Base-by-base conservation (phyloP, 2,329 filamentous ascomycete genomes). In the Claviceps pazoutovae region DNA sequence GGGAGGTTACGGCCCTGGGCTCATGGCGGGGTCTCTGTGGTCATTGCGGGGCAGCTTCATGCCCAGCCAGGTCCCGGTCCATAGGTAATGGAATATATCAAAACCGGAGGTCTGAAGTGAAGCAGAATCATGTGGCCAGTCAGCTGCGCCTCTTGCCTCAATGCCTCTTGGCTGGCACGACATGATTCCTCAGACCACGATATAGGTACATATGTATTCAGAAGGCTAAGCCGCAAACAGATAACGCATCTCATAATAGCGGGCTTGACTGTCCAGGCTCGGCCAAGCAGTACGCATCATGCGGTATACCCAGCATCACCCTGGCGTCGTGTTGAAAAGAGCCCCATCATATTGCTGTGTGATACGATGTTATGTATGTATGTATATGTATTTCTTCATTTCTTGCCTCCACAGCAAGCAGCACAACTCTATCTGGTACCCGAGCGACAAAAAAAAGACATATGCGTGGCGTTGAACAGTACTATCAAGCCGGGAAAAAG, bases 21-120 rank as follows among this genome's bases (percentile, higher is more conserved):
- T 30, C 26, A 21, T 34, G 30, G 30, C 13, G 21, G 43, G 7
- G 21, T 14, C 23, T 36, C 17, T 46, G 16, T 23, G 37, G 48
- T 45, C 36, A 53, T 49, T 51, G 52, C 39, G 52, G 52, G 49
- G 52, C 52, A 45, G 45, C 7, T 21, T 17, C 30, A 4, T 41
- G 9, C 45, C 30, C 21, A n/a, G 30, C 9, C 30, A 34, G 30
- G 30, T 34, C 30, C 30, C 9, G 3, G 30, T 34, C 30, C 9
- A 34, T 34, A 34, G 19, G 19, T 19, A 19, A 34, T 34, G 30
- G 4, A 34, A 34, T 8, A 11, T 34, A 34, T 34, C 9, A 34
- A 11, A 30, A 4, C 9, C 30, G 9, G 30, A 34, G 30, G 30
- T 34, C 30, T 34, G 30, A 34, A 34, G 30, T 3, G 19, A 19